phyloP scores from a whole-genome alignment of 2,329 filamentous ascomycete genomes.

The Fusarium nematophilum region DNA sequence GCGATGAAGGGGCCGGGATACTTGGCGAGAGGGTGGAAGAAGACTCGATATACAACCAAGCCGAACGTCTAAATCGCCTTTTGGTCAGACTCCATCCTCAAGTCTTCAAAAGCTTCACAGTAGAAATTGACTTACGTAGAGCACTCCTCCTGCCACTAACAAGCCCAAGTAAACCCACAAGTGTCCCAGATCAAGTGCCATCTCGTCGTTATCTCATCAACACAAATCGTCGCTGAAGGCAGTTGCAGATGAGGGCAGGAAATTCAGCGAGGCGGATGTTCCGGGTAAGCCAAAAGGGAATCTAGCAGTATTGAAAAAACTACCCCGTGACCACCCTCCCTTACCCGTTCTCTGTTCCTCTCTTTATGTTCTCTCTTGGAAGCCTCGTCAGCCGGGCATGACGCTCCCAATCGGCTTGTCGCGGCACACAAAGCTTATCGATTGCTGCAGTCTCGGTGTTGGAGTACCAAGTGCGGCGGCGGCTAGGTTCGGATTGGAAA shows the following conservation, averaged over 20 bases:
- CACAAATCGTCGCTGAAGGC: not conserved
- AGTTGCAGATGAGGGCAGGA: not conserved
- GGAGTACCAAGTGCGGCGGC: slow-evolving; percentile 32
- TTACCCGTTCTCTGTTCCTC: slow-evolving; percentile 17
- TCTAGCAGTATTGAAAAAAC: slow-evolving; percentile 3
- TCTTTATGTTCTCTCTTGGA: slow-evolving; percentile 20
- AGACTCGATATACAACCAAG: slow-evolving; percentile 66
- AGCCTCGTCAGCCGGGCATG: slow-evolving; percentile 25
- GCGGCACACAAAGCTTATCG: slow-evolving; percentile 44
- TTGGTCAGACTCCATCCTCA: slow-evolving; percentile 1
- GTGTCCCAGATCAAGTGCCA: slow-evolving; percentile 49
- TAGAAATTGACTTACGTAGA: slow-evolving; percentile 55
- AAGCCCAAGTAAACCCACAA: slow-evolving; percentile 55
- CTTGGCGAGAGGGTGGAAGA: slow-evolving; percentile 72
- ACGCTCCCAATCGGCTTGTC: slow-evolving; percentile 43
- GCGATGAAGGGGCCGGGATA: slow-evolving; percentile 74
- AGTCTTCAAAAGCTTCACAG: not conserved
- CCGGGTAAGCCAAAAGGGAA: slow-evolving; percentile 16
- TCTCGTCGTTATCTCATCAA: slow-evolving; percentile 28
- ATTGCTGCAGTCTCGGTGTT: slow-evolving; percentile 24
- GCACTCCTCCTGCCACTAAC: slow-evolving; percentile 47
- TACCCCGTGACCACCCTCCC: slow-evolving; percentile 31
- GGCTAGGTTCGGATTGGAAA: slow-evolving; percentile 48
- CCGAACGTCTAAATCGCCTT: slow-evolving; percentile 49
- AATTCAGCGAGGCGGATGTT: slow-evolving; percentile 15